phyloP scores from a whole-genome alignment of 352 stramenopile genomes.

The Globisporangium parvum region DNA sequence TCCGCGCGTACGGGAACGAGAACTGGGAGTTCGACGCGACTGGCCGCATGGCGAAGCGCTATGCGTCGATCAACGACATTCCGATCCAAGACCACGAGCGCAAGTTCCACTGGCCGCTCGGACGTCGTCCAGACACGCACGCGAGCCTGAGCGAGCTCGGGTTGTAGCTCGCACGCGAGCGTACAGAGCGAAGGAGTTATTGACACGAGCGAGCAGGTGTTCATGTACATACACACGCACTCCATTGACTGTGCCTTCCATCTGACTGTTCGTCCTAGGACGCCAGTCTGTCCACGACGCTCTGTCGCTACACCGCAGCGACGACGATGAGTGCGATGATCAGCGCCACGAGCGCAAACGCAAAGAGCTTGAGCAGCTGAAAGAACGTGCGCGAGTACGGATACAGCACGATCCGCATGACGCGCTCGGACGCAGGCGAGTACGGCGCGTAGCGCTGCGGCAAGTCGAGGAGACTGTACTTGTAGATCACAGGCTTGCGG shows the following conservation, averaged over 20 bases:
- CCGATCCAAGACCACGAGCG: constrained; percentile 64
- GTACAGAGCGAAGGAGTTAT: not conserved
- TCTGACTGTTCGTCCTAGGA: not conserved
- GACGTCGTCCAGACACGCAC: constrained; percentile 32
- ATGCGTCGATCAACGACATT: constrained; percentile 85
- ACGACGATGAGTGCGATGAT: constrained; percentile 3
- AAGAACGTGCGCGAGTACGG: constrained; percentile 26
- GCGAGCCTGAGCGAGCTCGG: constrained; percentile 10
- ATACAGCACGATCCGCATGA: constrained; percentile 38
- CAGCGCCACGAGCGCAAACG: not conserved
- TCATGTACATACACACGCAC: too few relatives aligned
- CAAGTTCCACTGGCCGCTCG: constrained; percentile 48
- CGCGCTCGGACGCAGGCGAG: constrained; percentile 20
- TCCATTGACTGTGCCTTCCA: too few relatives aligned
- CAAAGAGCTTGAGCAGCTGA: constrained; percentile 3
- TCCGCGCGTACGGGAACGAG: constrained; percentile 82
- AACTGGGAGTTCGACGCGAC: constrained; percentile 84
- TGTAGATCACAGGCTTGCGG: constrained; percentile 62
- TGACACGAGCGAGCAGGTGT: too few relatives aligned
- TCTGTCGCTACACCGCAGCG: not conserved
- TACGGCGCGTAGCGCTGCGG: constrained; percentile 55
- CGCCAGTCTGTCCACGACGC: not conserved
- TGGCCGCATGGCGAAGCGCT: constrained; percentile 74
- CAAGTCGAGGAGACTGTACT: constrained; percentile 50
- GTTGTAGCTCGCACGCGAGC: not conserved